These are phyloP conservation scores for Silene conica DNA, from an alignment of 148 eudicot genomes.

Conservation along the genomic window DNA sequence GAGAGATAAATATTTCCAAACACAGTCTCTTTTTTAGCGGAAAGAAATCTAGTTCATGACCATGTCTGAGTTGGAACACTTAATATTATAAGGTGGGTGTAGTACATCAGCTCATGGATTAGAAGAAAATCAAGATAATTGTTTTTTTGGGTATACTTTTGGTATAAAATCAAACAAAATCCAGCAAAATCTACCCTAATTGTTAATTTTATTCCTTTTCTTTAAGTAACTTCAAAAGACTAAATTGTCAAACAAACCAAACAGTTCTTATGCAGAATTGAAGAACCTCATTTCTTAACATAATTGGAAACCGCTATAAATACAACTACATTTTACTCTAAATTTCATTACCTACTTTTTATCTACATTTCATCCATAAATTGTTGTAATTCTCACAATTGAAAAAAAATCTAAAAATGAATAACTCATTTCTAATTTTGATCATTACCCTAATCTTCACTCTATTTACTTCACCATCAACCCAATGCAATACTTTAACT, in stretches of 20 bases:
- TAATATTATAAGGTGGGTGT: too few relatives aligned
- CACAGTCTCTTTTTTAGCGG: too few relatives aligned
- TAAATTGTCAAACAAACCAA: neutral
- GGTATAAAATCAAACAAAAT: too few relatives aligned
- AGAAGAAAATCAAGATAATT: too few relatives aligned
- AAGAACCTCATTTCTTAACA: neutral
- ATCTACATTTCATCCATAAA: too few relatives aligned
- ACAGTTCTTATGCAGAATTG: neutral
- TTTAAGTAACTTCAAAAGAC: too few relatives aligned
- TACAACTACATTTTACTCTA: neutral
- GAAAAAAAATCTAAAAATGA: neutral
- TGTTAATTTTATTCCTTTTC: neutral
- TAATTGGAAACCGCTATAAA: neutral
- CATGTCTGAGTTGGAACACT: too few relatives aligned
- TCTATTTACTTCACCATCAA: conserved; percentile 13
- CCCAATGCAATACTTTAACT: conserved; percentile 19
- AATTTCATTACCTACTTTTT: neutral
- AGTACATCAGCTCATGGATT: too few relatives aligned
- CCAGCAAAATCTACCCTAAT: too few relatives aligned
- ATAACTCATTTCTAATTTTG: neutral
- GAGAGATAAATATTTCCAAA: too few relatives aligned
- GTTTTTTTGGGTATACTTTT: too few relatives aligned
- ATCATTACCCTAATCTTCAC: neutral
- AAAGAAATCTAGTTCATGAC: too few relatives aligned
- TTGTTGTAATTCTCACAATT: neutral